A percentile compares a stretch with the other conserved stretches of the same genome.
Conservation (phyloP, 768 basidiomycete genomes). For the Lactarius quietus region DNA sequence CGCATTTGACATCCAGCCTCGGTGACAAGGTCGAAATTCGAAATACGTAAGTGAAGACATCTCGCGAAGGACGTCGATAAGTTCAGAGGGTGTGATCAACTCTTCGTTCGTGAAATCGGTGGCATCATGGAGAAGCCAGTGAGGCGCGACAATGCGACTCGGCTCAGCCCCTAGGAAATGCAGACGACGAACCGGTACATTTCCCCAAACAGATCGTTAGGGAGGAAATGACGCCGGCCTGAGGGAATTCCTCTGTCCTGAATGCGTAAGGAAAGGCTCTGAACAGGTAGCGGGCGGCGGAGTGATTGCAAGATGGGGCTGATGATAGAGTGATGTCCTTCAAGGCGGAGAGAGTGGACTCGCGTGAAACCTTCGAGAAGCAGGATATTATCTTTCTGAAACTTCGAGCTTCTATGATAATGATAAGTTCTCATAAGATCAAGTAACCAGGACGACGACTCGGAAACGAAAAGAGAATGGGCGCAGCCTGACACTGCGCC, state of each 20-base stretch:
- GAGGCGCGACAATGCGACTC: not conserved
- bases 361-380: not conserved
- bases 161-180: not conserved
- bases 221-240: not conserved
- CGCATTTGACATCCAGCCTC: not conserved
- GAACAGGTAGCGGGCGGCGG: not conserved
- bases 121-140: not conserved
- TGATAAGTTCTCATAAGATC: too few species aligned
- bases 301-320: not conserved
- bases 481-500: too few species aligned
- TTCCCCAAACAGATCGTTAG: not conserved
- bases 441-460: too few species aligned
- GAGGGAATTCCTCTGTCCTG: fast-evolving
- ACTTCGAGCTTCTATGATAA: too few species aligned
- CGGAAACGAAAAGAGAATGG: too few species aligned
- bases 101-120: not conserved
- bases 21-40: not conserved
- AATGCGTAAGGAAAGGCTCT: not conserved
- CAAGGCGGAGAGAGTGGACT: not conserved
- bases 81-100: not conserved
- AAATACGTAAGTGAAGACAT: not conserved
- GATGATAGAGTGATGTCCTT: not conserved
- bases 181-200: not conserved
- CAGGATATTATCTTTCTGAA: not conserved
- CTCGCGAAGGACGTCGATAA: not conserved